Evolutionary conservation across 2,329 filamentous ascomycete species (phyloP).

Genomic region (Juglanconis oblonga): DNA sequence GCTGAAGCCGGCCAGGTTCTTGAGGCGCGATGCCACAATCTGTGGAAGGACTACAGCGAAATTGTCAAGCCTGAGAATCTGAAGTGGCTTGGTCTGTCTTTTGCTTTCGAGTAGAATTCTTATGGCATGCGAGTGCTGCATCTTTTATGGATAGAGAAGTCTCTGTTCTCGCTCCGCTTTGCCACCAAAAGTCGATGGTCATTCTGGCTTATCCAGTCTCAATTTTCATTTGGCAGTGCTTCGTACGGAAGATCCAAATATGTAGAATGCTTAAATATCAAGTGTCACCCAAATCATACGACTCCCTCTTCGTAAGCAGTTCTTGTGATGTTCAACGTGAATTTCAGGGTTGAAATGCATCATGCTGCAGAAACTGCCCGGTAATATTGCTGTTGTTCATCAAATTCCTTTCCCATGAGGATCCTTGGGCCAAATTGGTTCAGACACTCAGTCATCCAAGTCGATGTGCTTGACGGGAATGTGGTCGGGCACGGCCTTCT

Average conservation of each 20-base stretch:
- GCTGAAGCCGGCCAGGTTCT: not conserved
- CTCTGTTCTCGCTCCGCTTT: too few species aligned
- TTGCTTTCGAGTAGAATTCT: too few species aligned
- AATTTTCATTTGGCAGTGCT: too few species aligned
- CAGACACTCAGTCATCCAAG: slow-evolving; percentile 4
- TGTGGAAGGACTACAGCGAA: not conserved
- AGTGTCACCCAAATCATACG: too few species aligned
- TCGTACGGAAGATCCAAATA: not conserved
- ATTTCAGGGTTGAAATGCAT: too few species aligned
- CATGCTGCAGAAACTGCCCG: too few species aligned
- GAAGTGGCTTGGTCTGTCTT: not conserved
- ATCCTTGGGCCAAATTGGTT: not conserved
- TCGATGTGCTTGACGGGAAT: slow-evolving; percentile 6
- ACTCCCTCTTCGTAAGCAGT: not conserved
- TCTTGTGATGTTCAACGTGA: not conserved
- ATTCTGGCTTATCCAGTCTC: too few species aligned
- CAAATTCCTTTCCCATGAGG: not conserved
- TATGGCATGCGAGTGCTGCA: too few species aligned
- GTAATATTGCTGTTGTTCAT: too few species aligned
- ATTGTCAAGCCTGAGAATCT: not conserved
- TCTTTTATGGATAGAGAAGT: not conserved
- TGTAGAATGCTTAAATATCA: too few species aligned
- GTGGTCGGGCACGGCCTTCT: slow-evolving; percentile 6
- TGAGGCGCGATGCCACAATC: not conserved
- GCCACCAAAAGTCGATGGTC: not conserved